phyloP scores from a whole-genome alignment of 176 grass and related monocot species.

The Aegilops tauschii region DNA sequence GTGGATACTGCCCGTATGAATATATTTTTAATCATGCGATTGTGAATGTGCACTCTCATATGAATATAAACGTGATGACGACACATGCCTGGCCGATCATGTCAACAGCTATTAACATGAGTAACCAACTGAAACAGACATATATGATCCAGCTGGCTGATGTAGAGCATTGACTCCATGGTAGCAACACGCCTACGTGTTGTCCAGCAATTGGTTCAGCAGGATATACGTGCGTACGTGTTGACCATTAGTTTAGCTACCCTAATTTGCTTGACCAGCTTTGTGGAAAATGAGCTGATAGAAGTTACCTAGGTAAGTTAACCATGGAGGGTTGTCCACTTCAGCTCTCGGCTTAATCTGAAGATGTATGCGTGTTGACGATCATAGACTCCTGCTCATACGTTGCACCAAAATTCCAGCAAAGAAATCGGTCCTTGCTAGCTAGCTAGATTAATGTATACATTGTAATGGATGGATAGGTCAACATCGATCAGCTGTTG shows the following conservation, averaged over 20 bases:
- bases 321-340: background rate
- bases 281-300: background rate
- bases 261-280: background rate
- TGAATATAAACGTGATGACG: too few relatives aligned
- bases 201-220: background rate
- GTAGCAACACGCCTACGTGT: background rate
- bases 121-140: background rate
- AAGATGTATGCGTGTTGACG: background rate
- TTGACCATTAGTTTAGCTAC: background rate
- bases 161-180: background rate
- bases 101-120: background rate
- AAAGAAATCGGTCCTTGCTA: background rate
- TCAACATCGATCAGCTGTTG: background rate
- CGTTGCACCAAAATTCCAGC: background rate
- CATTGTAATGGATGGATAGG: background rate
- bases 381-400: background rate
- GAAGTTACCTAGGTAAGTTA: background rate
- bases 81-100: background rate
- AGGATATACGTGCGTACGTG: background rate
- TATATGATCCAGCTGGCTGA: background rate
- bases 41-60: too few relatives aligned
- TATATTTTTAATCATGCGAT: too few relatives aligned
- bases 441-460: background rate
- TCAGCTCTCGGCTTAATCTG: background rate
- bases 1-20: too few relatives aligned